Evolutionary conservation across 1,284 basidiomycete genomes (phyloP), one percentile per base, ranked within the genome.

Genomic region (Cutaneotrichosporon spelunceum): DNA sequence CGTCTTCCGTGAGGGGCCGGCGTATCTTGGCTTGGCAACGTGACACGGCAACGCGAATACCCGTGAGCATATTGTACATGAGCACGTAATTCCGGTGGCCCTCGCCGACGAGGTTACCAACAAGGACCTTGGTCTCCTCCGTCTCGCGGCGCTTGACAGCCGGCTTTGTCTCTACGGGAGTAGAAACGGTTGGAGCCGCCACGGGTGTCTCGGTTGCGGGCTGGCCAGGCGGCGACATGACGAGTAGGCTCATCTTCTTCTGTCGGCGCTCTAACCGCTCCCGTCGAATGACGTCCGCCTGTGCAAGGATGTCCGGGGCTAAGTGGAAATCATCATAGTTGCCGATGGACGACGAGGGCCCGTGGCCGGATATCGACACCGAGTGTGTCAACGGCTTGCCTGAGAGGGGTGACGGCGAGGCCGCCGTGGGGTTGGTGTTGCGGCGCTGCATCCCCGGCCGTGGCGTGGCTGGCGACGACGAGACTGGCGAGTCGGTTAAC

Each of bases 31-130:
- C 95, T 77, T 96, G 92, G 81, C 91, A 97, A 67, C 95, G 83
- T 52, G 95, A 98, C 69, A 91, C 92, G 53, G 89, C 94, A 69
- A 94, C 94, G 34, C 95, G 87, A 67, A 99, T 98, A 6, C 95
- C 95, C 4, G 95, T 99, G 71, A 99, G 84, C 95, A 99, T 99
- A 82, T 99, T 98, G 82, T 98, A 99, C 95, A 98, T 98, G 73
- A 99, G 82, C 63, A 98, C 91, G 72, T 98, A 99, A 81, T 99
- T 99, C 78, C 89, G 93, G 79, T 99, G 95, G 69, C 88, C 95
- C 76, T 98, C 94, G 42, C 91, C 91, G 66, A 99, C 97, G 68
- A 98, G 79, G 76, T 98, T 98, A 10, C 95, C 95, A 0, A 98
- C 91, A 13, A 96, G 80, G 13, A 89, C 89, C 58, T 82, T 81